Conservation (phyloP, 352 stramenopile genomes). For the Globisporangium orthogonon region DNA sequence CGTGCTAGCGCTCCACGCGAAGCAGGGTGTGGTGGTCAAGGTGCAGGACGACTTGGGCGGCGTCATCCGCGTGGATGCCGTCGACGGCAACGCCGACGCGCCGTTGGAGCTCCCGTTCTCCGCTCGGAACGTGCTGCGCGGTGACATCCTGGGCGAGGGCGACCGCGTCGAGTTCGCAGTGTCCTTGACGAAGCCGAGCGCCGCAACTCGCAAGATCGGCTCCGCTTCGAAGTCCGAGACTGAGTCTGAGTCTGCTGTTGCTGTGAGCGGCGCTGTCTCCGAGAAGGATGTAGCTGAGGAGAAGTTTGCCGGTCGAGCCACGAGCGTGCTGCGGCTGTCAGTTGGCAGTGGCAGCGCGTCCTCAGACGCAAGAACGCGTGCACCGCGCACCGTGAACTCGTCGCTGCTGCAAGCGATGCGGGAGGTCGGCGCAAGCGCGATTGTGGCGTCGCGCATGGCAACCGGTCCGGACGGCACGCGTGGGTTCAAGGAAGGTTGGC, state of each 20-base stretch:
- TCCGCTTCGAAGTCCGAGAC: constrained; percentile 11
- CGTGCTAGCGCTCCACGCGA: constrained; percentile 43
- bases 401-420: constrained; percentile 62
- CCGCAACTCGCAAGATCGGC: constrained; percentile 21
- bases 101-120: constrained; percentile 34
- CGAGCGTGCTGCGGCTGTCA: constrained; percentile 43
- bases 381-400: constrained; percentile 55
- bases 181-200: constrained; percentile 20
- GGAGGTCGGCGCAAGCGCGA: constrained; percentile 48
- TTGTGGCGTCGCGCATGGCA: constrained; percentile 59
- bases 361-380: constrained; percentile 19
- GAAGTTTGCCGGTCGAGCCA: constrained; percentile 29
- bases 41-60: constrained; percentile 47
- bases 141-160: constrained; percentile 48
- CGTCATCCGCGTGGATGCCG: constrained; percentile 42
- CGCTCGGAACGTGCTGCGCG: constrained; percentile 47
- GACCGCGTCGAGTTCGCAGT: constrained; percentile 75
- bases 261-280: not conserved
- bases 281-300: not conserved
- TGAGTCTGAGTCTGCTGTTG: constrained; percentile 3
- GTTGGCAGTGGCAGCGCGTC: constrained; percentile 6
- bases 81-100: constrained; percentile 4
- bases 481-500: constrained; percentile 59
- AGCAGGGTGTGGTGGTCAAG: constrained; percentile 47
- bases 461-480: constrained; percentile 69